Percentiles rank a stretch among this genome's conserved stretches.
Evolutionary conservation across 164 flowering plant genomes (phyloP).

Genomic region (Stephania yunnanensis): DNA sequence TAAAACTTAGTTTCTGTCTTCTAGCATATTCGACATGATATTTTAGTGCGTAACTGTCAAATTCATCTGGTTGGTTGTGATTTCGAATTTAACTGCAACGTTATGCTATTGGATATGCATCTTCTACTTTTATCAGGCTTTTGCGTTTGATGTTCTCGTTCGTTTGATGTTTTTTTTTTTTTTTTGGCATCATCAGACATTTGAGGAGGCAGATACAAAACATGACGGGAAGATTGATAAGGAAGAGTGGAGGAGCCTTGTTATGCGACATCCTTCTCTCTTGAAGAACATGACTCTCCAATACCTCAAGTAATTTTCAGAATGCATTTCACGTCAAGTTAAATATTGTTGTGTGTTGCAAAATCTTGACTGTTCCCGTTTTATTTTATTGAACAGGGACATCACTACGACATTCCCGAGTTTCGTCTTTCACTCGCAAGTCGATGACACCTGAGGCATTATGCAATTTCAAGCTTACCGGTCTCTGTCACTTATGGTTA

Average conservation of each 20-base stretch:
- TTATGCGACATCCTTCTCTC: conserved; percentile 81
- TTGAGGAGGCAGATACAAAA: conserved; percentile 96
- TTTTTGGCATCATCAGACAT: conserved; percentile 46
- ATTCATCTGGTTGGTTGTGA: background rate
- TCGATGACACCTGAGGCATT: conserved; percentile 7
- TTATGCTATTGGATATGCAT: background rate
- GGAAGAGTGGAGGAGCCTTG: conserved; percentile 96
- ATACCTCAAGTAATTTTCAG: conserved; percentile 71
- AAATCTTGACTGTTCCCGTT: background rate
- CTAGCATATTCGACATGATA: background rate
- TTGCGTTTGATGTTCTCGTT: background rate
- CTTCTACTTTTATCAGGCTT: background rate
- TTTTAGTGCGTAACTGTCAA: background rate
- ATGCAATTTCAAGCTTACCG: background rate
- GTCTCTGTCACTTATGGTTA: background rate
- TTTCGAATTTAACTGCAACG: background rate
- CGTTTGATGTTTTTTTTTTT: background rate
- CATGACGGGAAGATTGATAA: conserved; percentile 95
- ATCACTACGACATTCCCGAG: conserved; percentile 15
- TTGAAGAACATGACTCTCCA: conserved; percentile 93
- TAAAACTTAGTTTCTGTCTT: too few species aligned
- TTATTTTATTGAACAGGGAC: conserved; percentile 4
- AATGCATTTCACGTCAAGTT: background rate
- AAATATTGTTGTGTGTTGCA: background rate
- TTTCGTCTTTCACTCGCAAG: conserved; percentile 16